Percentiles rank a stretch among this genome's conserved stretches.
Conservation (phyloP, 176 grass and related monocot species). For the Elaeis guineensis region DNA sequence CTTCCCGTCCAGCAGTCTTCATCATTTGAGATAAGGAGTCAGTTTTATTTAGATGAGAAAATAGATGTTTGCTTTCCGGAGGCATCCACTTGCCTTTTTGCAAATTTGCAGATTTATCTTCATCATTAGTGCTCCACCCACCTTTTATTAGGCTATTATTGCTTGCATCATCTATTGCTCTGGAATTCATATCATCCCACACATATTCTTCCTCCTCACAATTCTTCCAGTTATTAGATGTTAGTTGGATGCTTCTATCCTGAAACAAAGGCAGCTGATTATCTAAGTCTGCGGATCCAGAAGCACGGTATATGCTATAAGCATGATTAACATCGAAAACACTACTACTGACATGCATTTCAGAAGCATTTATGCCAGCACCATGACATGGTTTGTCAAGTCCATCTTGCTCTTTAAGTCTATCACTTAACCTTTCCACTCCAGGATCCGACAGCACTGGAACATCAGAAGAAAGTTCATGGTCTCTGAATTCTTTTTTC, state of each 20-base stretch:
- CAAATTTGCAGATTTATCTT: slow-evolving; percentile 34
- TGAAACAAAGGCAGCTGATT: slow-evolving; percentile 34
- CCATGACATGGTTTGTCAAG: slow-evolving; percentile 27
- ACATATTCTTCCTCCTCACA: slow-evolving; percentile 94
- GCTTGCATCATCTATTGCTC: slow-evolving; percentile 31
- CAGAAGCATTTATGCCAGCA: slow-evolving; percentile 29
- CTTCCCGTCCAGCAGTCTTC: slow-evolving; percentile 30
- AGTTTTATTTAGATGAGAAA: slow-evolving; percentile 27
- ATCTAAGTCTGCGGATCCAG: slow-evolving; percentile 36
- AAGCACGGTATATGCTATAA: slow-evolving; percentile 19
- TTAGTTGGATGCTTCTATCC: slow-evolving; percentile 37
- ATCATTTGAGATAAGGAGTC: slow-evolving; percentile 33
- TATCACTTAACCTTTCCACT: slow-evolving; percentile 35
- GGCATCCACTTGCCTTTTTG: slow-evolving; percentile 43
- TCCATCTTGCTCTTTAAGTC: slow-evolving; percentile 45
- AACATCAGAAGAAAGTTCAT: slow-evolving; percentile 39
- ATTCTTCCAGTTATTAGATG: slow-evolving; percentile 85
- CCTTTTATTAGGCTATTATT: slow-evolving; percentile 41
- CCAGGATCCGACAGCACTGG: slow-evolving; percentile 27
- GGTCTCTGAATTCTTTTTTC: slow-evolving; percentile 39
- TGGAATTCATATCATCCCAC: slow-evolving; percentile 70
- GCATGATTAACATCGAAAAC: slow-evolving; percentile 38
- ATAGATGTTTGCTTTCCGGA: slow-evolving; percentile 19
- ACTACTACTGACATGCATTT: slow-evolving; percentile 28
- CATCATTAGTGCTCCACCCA: slow-evolving; percentile 40